Base-by-base conservation (phyloP, 2,329 filamentous ascomycete species). In the Didymella lethalis region DNA sequence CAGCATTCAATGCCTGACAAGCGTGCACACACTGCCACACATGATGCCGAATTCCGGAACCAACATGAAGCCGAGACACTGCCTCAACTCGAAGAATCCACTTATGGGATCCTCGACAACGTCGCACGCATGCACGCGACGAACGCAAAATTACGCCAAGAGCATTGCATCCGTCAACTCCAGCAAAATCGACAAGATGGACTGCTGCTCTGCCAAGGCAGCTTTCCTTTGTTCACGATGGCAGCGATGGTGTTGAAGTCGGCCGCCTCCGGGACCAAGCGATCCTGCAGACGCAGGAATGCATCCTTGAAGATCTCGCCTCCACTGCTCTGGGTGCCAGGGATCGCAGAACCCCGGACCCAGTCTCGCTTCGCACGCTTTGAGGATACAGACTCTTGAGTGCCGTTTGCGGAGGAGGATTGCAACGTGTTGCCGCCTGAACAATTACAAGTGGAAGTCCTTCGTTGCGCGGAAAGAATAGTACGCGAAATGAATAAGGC, bases 281-380 rank as follows among this genome's bases (percentile, higher is more conserved):
- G 38, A 10, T 23, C 7, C 14, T 16, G 32, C 32, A 36, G 32
- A 36, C 7, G 38, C 38, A 53, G 29, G 55, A 48, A 58, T 46
- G 38, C 54, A 36, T 48, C 5, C 34, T 38, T 58, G 38, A 31
- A 49, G 32, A 49, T 49, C 46, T 54, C 56, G 56, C 40, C 18
- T 59, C 56, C 56, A 18, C 32, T 59, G 16, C 40, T 20, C 23
- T 46, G 50, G 55, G 56, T 20, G 34, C 32, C 45, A 31, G 31
- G 44, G 49, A 28, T 46, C 10, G 10, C 2, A 16, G 41, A 50
- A 50, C n/a, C 49, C 49, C 45, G 18, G 43, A 12, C 32, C 34
- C 25, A n/a, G 45, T 31, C 44, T 57, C 49, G 45, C 45, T 54
- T 49, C 29, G 45, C 55, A 48, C 38, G 49, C 45, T 40, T 40